These are phyloP conservation scores for Capsicum chinense DNA, from an alignment of 257 asterid species.

Conservation along the genomic window DNA sequence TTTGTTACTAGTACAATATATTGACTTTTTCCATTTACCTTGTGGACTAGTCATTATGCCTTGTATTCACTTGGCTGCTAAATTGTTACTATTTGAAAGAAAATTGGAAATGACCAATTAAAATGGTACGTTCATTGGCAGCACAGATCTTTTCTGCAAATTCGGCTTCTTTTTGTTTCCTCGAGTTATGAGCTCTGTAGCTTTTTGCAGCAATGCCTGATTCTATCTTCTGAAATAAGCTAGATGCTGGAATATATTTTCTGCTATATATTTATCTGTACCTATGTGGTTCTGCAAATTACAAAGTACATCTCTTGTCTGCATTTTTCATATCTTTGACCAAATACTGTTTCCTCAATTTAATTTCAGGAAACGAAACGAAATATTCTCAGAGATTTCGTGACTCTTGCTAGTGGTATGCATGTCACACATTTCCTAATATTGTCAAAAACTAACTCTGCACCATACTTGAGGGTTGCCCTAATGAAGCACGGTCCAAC, in stretches of 20 bases:
- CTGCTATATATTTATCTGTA: constrained; percentile 3
- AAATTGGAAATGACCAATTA: background rate
- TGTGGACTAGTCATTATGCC: background rate
- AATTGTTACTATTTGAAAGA: background rate
- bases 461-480: constrained; percentile 84
- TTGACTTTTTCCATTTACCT: background rate
- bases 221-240: constrained; percentile 17
- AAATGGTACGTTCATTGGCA: background rate
- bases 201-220: constrained; percentile 3
- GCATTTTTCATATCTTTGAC: background rate
- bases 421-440: constrained; percentile 93
- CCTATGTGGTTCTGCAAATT: constrained; percentile 4
- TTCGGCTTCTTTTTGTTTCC: background rate
- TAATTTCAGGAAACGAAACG: constrained; percentile 76
- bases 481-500: constrained; percentile 70
- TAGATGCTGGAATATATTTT: background rate
- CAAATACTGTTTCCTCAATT: background rate
- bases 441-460: constrained; percentile 72
- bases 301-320: background rate
- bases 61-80: background rate
- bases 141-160: background rate
- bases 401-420: constrained; percentile 89
- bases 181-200: background rate
- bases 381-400: constrained; percentile 78
- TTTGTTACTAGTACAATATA: background rate